Base-by-base conservation (phyloP, 2,329 filamentous ascomycete species). In the Chalaropsis ovoidea region DNA sequence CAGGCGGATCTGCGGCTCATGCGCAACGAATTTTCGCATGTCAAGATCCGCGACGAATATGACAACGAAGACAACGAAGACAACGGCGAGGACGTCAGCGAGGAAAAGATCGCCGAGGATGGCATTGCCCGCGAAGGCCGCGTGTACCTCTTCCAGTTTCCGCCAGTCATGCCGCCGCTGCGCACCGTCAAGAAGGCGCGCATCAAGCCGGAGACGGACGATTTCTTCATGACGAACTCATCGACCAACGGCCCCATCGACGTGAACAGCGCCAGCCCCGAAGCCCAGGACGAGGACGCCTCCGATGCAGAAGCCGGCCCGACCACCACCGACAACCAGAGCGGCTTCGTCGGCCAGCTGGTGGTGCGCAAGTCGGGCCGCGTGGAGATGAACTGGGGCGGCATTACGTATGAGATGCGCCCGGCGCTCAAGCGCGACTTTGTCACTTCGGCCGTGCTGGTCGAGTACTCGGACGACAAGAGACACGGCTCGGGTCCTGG, bases 121-220 rank as follows among this genome's bases (percentile, higher is more conserved):
- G 67, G 58, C 19, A 60, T 68, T 31, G 56, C 41, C 24, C 65
- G 65, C 49, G 82, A 85, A 58, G 83, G 84, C 24, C 78, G 82
- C 45, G 73, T 86, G 63, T 86, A 85, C 68, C 76, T 87, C 62
- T 86, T 86, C 74, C 84, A 86, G 70, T 82, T 87, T 69, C 84
- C 84, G 49, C 83, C 83, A 4, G 75, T 86, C 3, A 77, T 86
- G 11, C 83, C 84, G 7, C 80, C 82, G 0, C 75, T 86, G n/a
- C 67, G 63, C 3, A 61, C 61, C 31, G 52, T 68, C 39, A 75
- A 72, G 68, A 67, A 42, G 27, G 24, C 42, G 4, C 41, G 52
- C 7, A 17, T 63, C 22, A 67, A 67, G 24, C 39, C 61, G 4
- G 65, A 24, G 68, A 72, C 39, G 68, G 70, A 54, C 58, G 49